Evolutionary conservation across 108 stramenopile genomes (phyloP).

Genomic region (Nannochloropsis salina): DNA sequence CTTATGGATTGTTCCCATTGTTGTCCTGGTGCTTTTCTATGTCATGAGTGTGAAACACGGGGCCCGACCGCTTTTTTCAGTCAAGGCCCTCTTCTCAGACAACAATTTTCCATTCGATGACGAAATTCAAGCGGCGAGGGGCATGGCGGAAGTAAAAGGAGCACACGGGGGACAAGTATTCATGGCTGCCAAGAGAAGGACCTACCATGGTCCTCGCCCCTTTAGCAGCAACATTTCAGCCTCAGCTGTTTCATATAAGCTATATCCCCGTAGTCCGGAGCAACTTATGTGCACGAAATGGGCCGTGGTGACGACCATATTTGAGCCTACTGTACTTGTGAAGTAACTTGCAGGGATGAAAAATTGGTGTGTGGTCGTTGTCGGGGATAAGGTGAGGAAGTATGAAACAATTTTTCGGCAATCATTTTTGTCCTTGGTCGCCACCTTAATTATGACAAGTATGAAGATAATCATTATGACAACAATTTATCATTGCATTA

Average conservation of each 20-base stretch:
- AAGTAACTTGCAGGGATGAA: conserved; percentile 20
- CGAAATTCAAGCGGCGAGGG: neutral
- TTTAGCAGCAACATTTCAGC: neutral
- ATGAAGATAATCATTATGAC: neutral
- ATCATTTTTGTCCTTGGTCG: neutral
- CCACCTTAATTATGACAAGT: neutral
- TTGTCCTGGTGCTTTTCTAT: no score
- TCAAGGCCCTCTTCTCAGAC: neutral
- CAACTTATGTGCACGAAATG: conserved; percentile 28
- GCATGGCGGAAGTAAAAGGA: neutral
- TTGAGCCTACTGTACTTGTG: conserved; percentile 50
- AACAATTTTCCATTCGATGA: neutral
- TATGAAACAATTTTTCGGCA: neutral
- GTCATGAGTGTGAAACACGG: no score
- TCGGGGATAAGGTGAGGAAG: conserved; percentile 53
- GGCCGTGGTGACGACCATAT: conserved; percentile 62
- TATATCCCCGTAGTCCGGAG: neutral
- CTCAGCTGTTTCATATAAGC: neutral
- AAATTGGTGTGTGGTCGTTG: conserved; percentile 61
- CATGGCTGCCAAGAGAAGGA: neutral
- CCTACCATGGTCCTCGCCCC: neutral
- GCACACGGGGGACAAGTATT: neutral
- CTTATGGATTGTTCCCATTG: no score
- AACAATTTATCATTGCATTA: neutral
- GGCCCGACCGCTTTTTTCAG: neutral